A percentile compares a stretch with the other conserved stretches of the same genome.
Conservation (phyloP, 805 yeast genomes). For the Yueomyces sp. region DNA sequence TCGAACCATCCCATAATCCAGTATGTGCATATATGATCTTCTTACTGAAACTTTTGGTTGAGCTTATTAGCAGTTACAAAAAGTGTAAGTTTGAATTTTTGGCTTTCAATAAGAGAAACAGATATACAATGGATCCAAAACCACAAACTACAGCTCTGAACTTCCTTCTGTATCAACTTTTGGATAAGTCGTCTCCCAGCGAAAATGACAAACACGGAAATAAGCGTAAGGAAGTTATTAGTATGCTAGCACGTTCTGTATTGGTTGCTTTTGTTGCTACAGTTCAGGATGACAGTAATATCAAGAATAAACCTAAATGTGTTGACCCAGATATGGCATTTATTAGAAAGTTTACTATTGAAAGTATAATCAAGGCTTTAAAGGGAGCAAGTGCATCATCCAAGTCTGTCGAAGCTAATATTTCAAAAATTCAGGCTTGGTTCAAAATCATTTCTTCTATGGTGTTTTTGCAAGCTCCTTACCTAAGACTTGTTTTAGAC, state of each 20-base stretch:
- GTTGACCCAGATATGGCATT: slow-evolving; percentile 60
- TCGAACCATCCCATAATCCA: slow-evolving; percentile 34
- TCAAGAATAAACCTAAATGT: slow-evolving; percentile 31
- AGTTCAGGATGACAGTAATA: slow-evolving; percentile 31
- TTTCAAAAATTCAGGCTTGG: slow-evolving; percentile 20
- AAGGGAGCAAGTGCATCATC: slow-evolving; percentile 31
- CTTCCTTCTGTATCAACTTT: slow-evolving; percentile 59
- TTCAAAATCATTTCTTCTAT: slow-evolving; percentile 17
- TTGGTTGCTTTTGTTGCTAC: slow-evolving; percentile 53
- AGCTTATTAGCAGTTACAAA: slow-evolving; percentile 64
- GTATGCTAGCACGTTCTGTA: slow-evolving; percentile 48
- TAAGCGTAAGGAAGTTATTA: slow-evolving; percentile 41
- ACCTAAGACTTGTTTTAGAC: slow-evolving; percentile 31
- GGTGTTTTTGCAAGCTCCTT: slow-evolving; percentile 20
- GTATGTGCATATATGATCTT: slow-evolving; percentile 56
- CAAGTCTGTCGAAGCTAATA: slow-evolving; percentile 14
- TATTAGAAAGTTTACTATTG: slow-evolving; percentile 62
- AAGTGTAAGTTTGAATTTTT: slow-evolving; percentile 72
- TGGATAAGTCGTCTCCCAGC: slow-evolving; percentile 37
- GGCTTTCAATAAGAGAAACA: slow-evolving; percentile 52
- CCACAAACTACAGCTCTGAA: slow-evolving; percentile 72
- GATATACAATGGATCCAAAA: slow-evolving; percentile 31
- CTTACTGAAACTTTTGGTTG: slow-evolving; percentile 53
- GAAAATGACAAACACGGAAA: slow-evolving; percentile 26
- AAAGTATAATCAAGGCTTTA: slow-evolving; percentile 48